These are phyloP conservation scores for Adenanthera pavonina DNA, from an alignment of 306 rosid genomes.

Conservation along the genomic window DNA sequence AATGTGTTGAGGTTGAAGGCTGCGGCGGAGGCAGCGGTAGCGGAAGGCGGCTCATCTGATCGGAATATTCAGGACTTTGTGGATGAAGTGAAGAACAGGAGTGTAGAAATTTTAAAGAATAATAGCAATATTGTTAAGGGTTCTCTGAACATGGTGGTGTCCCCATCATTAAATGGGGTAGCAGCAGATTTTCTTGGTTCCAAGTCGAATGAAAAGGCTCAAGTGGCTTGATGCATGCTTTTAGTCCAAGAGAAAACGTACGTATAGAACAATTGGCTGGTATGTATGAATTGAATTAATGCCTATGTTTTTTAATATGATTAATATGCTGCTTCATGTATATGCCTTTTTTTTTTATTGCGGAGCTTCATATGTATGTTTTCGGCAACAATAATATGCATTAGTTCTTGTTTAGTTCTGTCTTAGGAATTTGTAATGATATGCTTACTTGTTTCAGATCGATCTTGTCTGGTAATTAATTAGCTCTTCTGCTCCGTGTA, in stretches of 20 bases:
- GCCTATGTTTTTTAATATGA: too few relatives aligned
- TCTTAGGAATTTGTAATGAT: too few relatives aligned
- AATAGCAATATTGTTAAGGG: background rate
- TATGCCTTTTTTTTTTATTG: too few relatives aligned
- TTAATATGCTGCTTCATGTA: too few relatives aligned
- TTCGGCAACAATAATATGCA: too few relatives aligned
- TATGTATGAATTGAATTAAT: background rate
- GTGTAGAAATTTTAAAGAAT: background rate
- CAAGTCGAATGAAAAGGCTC: background rate
- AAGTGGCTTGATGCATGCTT: background rate
- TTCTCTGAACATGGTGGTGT: background rate
- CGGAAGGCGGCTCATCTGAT: slow-evolving; percentile 52
- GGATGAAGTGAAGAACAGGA: slow-evolving; percentile 33
- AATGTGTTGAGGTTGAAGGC: slow-evolving; percentile 44
- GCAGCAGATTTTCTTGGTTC: background rate
- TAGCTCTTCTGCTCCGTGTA: too few relatives aligned
- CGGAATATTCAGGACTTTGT: slow-evolving; percentile 43
- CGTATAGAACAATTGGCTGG: background rate
- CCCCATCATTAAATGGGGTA: background rate
- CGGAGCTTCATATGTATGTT: too few relatives aligned
- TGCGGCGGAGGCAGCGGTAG: slow-evolving; percentile 49
- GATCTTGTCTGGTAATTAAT: too few relatives aligned
- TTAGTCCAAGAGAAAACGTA: background rate
- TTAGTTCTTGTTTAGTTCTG: too few relatives aligned
- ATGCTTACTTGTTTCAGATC: too few relatives aligned